Percentiles rank a stretch among this genome's conserved stretches.
phyloP scores from a whole-genome alignment of 2,329 filamentous ascomycete genomes.

The Didymella pomorum region DNA sequence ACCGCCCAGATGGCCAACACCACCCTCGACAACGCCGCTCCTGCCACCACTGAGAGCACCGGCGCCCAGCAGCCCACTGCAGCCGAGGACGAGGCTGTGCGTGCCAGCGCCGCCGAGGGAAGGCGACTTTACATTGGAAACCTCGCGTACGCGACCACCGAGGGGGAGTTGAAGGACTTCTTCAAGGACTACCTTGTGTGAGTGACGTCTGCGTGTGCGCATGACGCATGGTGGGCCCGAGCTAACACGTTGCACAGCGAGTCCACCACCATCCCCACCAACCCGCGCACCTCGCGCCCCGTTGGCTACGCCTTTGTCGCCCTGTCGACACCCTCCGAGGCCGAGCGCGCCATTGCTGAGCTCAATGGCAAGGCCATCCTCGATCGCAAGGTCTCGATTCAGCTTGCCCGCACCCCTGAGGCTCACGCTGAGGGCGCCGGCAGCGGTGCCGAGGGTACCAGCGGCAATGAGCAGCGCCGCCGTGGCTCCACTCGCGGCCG shows the following conservation, averaged over 20 bases:
- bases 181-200: constrained; percentile 99
- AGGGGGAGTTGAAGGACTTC: constrained; percentile 99
- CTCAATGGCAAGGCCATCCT: constrained; percentile 98
- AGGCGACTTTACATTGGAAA: constrained; percentile 99
- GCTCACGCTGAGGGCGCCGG: constrained; percentile 75
- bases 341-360: constrained; percentile 92
- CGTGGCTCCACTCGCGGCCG: constrained; percentile 64
- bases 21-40: constrained; percentile 63
- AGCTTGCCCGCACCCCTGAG: constrained; percentile 97
- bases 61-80: constrained; percentile 71
- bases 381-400: constrained; percentile 98
- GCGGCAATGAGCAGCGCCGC: constrained; percentile 68
- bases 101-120: constrained; percentile 97
- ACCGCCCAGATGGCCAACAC: constrained; percentile 73
- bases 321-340: constrained; percentile 91
- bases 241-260: constrained; percentile 68
- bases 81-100: constrained; percentile 86
- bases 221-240: constrained; percentile 19
- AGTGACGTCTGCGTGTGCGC: constrained; percentile 57
- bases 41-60: constrained; percentile 55
- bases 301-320: constrained; percentile 99
- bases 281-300: constrained; percentile 96
- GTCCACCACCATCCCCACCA: constrained; percentile 98
- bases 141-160: constrained; percentile 99
- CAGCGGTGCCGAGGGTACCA: constrained; percentile 76